Evolutionary conservation across 2,329 filamentous ascomycete genomes (phyloP).

Genomic region (Helicocarpus griseus): DNA sequence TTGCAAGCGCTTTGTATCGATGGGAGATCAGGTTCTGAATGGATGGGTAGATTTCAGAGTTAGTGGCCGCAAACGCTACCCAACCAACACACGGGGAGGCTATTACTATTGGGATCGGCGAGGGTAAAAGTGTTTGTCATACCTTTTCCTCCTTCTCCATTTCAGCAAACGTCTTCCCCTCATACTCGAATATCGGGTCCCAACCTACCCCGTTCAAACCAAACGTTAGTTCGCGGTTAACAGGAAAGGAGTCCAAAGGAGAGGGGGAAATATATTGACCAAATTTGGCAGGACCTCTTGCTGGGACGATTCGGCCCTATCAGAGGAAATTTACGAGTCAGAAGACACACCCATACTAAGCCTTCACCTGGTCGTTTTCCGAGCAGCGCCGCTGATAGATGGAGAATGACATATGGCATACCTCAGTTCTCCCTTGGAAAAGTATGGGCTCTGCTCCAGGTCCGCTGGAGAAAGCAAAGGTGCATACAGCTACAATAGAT

Average conservation of each 20-base stretch:
- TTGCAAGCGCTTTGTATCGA: conserved; percentile 74
- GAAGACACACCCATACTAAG: not conserved
- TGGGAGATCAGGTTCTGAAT: conserved; percentile 77
- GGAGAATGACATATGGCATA: conserved; percentile 25
- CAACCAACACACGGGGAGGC: not conserved
- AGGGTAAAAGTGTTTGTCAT: conserved; percentile 19
- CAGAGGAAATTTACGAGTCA: not conserved
- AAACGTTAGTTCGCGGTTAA: conserved; percentile 10
- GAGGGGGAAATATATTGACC: conserved; percentile 50
- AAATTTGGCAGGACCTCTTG: conserved; percentile 71
- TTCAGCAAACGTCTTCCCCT: conserved; percentile 87
- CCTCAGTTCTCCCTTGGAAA: conserved; percentile 83
- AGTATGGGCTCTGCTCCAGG: conserved; percentile 75
- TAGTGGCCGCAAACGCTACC: not conserved
- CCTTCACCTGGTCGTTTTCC: not conserved
- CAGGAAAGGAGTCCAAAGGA: not conserved
- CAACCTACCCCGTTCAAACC: conserved; percentile 53
- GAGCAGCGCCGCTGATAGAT: not conserved
- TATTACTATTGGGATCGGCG: not conserved
- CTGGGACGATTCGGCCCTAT: conserved; percentile 70
- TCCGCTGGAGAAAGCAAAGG: conserved; percentile 82
- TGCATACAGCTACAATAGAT: conserved; percentile 85
- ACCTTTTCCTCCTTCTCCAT: conserved; percentile 92
- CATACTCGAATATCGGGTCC: conserved; percentile 93
- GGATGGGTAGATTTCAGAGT: not conserved